Conservation (phyloP, 192 early-diverging fungal genomes). For the Backusella tarrabulga region DNA sequence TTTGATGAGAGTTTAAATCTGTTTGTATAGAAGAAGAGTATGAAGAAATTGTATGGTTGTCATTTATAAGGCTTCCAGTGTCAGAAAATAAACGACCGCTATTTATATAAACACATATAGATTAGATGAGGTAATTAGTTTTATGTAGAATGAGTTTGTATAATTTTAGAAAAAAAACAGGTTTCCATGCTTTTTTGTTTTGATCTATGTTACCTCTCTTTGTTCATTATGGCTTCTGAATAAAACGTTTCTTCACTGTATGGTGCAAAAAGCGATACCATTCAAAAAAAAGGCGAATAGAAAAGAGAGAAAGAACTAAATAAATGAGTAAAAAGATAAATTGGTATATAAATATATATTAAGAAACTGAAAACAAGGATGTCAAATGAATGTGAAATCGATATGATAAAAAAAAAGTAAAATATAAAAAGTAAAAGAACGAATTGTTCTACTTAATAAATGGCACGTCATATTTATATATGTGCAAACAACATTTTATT, state of each 20-base stretch:
- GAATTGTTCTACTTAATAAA: background rate
- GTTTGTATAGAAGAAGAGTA: background rate
- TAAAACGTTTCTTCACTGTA: background rate
- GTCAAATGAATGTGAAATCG: background rate
- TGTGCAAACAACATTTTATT: background rate
- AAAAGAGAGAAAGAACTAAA: background rate
- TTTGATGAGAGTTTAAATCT: background rate
- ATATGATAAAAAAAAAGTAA: background rate
- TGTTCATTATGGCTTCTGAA: background rate
- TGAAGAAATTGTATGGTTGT: background rate
- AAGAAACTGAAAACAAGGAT: background rate
- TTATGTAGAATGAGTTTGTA: background rate
- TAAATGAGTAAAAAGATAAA: background rate
- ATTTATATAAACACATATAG: background rate
- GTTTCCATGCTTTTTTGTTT: background rate
- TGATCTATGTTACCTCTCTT: background rate
- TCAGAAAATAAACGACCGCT: slow-evolving; percentile 1
- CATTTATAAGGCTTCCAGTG: background rate
- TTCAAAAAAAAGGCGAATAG: background rate
- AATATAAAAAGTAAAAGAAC: background rate
- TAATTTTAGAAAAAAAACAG: slow-evolving; percentile 9
- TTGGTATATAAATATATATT: background rate
- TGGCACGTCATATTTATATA: background rate
- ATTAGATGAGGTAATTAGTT: background rate
- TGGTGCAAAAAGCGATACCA: background rate